These are phyloP conservation scores for Emergomyces pasteurianus DNA, from an alignment of 2,329 filamentous ascomycete genomes.

Conservation along the genomic window DNA sequence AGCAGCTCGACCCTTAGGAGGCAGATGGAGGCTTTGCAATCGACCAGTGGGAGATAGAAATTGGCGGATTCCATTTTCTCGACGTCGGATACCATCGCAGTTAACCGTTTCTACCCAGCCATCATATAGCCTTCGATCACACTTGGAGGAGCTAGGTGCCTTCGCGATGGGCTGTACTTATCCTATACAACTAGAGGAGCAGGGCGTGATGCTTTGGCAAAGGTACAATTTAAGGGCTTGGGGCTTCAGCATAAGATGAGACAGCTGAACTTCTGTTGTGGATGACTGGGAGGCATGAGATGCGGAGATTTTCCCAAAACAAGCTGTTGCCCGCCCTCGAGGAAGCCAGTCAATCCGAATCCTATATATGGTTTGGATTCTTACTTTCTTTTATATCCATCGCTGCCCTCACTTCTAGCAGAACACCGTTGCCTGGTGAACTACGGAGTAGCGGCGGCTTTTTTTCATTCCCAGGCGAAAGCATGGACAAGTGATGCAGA, in stretches of 20 bases:
- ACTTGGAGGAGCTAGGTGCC: background rate
- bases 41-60: constrained; percentile 5
- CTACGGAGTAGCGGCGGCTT: no score
- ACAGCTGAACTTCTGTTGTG: background rate
- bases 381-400: background rate
- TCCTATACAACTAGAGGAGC: background rate
- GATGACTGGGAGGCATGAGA: background rate
- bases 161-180: background rate
- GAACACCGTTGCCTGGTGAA: background rate
- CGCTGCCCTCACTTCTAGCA: background rate
- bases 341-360: background rate
- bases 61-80: background rate
- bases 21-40: constrained; percentile 37
- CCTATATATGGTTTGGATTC: background rate
- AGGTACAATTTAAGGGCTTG: background rate
- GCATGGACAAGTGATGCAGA: background rate
- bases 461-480: background rate
- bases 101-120: background rate
- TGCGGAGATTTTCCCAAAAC: background rate
- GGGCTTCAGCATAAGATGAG: background rate
- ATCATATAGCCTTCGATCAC: background rate
- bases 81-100: background rate
- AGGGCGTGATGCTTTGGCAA: background rate
- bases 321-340: background rate
- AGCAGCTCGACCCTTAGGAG: constrained; percentile 40